A percentile compares a stretch with the other conserved stretches of the same genome.
phyloP scores from a whole-genome alignment of 139 green algal genomes.

The Auxenochlorella pyrenoidosa region DNA sequence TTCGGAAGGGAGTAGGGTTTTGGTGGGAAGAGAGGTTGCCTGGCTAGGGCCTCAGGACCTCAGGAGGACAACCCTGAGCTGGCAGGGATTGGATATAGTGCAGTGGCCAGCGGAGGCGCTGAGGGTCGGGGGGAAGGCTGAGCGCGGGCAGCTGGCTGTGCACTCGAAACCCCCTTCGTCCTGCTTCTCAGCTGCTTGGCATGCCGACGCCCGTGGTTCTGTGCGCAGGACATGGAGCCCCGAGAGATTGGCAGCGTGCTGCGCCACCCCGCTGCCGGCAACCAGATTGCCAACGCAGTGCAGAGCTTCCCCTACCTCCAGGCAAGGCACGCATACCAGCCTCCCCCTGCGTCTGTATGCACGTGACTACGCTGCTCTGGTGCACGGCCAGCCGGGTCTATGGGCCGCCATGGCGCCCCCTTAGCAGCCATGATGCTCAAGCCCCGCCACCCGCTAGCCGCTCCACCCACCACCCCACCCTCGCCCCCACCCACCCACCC shows the following conservation, averaged over 20 bases:
- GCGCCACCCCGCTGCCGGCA: slow-evolving; percentile 80
- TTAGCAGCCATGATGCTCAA: background rate
- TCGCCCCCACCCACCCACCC: background rate
- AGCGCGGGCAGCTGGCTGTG: too few species aligned
- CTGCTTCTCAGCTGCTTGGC: too few species aligned
- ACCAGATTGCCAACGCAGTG: slow-evolving; percentile 60
- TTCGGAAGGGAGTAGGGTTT: too few species aligned
- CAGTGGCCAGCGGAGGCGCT: too few species aligned
- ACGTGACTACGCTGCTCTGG: background rate
- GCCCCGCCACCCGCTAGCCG: too few species aligned
- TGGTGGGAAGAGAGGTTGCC: too few species aligned
- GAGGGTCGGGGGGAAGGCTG: too few species aligned
- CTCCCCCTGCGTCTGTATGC: background rate
- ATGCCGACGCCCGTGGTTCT: too few species aligned
- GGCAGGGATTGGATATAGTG: too few species aligned
- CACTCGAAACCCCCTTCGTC: too few species aligned
- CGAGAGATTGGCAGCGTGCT: slow-evolving; percentile 87
- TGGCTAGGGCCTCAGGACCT: too few species aligned
- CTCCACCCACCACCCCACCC: background rate
- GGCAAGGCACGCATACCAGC: slow-evolving; percentile 44
- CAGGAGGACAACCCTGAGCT: too few species aligned
- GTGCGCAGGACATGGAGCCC: slow-evolving; percentile 82
- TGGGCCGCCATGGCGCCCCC: background rate
- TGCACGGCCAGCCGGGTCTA: background rate
- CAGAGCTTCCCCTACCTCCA: slow-evolving; percentile 81